phyloP scores from a whole-genome alignment of 1,284 basidiomycete species.

The Leccinum huronense region DNA sequence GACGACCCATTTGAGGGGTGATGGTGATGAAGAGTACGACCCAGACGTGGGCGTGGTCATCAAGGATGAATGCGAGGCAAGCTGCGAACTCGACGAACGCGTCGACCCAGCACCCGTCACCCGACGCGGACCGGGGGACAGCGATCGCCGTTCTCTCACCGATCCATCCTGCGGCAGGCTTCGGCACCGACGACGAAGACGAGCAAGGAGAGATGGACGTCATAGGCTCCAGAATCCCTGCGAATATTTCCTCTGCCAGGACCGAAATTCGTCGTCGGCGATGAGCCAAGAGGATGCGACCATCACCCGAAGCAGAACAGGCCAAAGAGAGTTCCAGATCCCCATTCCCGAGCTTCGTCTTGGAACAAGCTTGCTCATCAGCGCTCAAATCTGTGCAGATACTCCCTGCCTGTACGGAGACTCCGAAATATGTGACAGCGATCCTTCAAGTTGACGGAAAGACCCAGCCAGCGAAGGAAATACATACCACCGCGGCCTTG shows the following conservation, averaged over 20 bases:
- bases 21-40: slow-evolving; percentile 18
- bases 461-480: slow-evolving; percentile 29
- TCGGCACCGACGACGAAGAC: slow-evolving; percentile 22
- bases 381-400: background rate
- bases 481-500: slow-evolving; percentile 16
- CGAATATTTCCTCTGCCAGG: slow-evolving; percentile 22
- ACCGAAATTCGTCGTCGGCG: slow-evolving; percentile 16
- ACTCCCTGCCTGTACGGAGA: background rate
- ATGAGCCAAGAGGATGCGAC: slow-evolving; percentile 10
- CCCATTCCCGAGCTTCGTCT: slow-evolving; percentile 1
- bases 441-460: slow-evolving; percentile 19
- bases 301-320: slow-evolving; percentile 7
- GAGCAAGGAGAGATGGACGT: slow-evolving; percentile 24
- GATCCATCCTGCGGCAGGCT: slow-evolving; percentile 5
- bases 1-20: slow-evolving; percentile 5
- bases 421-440: slow-evolving; percentile 1
- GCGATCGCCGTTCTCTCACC: slow-evolving; percentile 14
- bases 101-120: slow-evolving; percentile 6
- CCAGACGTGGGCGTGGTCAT: slow-evolving; percentile 11
- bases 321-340: background rate
- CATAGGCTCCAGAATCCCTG: slow-evolving; percentile 32
- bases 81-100: slow-evolving; percentile 13
- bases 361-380: slow-evolving; percentile 8
- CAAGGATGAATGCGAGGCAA: slow-evolving; percentile 13
- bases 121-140: slow-evolving; percentile 20